phyloP scores from a whole-genome alignment of 306 rosid genomes.

The Pueraria montana region DNA sequence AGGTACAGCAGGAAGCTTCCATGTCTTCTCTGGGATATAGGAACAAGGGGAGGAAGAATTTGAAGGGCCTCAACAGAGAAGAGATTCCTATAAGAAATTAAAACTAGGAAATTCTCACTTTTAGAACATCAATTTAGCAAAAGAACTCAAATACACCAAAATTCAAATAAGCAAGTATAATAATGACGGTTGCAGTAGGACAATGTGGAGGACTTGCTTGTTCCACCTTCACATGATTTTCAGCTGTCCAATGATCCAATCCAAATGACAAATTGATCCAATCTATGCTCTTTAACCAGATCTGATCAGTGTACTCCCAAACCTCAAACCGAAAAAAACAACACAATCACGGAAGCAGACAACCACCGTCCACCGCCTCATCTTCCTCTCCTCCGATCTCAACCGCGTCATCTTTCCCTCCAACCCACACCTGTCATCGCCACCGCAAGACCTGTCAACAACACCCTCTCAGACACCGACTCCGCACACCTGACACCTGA shows the following conservation, averaged over 20 bases:
- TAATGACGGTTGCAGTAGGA: neutral
- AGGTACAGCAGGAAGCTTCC: neutral
- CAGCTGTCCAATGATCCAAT: neutral
- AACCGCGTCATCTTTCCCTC: too few species aligned
- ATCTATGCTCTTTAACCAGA: neutral
- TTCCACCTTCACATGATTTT: neutral
- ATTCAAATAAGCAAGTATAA: neutral
- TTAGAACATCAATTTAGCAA: neutral
- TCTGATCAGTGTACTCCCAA: conserved; percentile 2
- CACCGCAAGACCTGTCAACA: too few species aligned
- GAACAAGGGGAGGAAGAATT: neutral
- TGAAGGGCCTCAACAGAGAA: neutral
- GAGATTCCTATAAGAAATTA: neutral
- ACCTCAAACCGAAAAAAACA: too few species aligned
- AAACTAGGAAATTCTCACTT: neutral
- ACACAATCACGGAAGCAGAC: too few species aligned
- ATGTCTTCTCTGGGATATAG: neutral
- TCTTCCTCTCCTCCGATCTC: too few species aligned
- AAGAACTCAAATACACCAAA: neutral
- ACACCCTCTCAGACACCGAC: too few species aligned
- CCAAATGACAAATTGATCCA: conserved; percentile 25
- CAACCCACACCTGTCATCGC: too few species aligned
- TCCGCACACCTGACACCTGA: too few species aligned
- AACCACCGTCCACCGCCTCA: too few species aligned
- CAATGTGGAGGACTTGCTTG: neutral